Base-by-base conservation (phyloP, 306 rosid species). In the Cyamopsis tetragonoloba region DNA sequence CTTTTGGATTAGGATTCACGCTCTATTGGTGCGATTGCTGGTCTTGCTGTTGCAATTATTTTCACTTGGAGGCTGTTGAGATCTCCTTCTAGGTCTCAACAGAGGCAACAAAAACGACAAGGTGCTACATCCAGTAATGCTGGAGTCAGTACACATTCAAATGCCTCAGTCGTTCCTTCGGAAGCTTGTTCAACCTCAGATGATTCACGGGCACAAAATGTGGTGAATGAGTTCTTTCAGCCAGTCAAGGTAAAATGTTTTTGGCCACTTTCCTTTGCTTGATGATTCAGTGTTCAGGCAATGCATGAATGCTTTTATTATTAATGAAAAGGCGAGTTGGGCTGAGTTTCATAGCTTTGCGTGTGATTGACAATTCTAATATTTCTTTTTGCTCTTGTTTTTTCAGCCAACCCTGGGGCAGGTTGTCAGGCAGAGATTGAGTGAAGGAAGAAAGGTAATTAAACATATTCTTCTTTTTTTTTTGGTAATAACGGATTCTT, bases 391-490 rank as follows among this genome's bases (percentile, higher is more conserved):
- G 60, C 48, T 68, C 64, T 4, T 9, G 50, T 32, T 37, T 72
- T 79, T 83, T 58, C 91, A 93, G 97, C 89, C 91, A 66, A 90
- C 92, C 28, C 80, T 93, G 91, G 89, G 88, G 70, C 97, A 88
- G 87, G 84, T 90, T 55, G 97, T 90, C 47, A 83, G 89, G 82
- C 97, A 90, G 85, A 93, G 83, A 74, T 81, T 93, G 72, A 87
- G 95, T 70, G 97, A 87, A 68, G 99, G 96, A 86, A 86, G 99
- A 83, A 90, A 88, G 97, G 97, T 93, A 88, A 77, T 49, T 50
- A 4, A 56, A 46, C 57, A 23, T 59, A 44, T 53, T 24, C 69
- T 65, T 18, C 41, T 43, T n/a, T n/a, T n/a, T n/a, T n/a, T n/a
- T n/a, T n/a, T n/a, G n/a, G n/a, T n/a, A n/a, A n/a, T n/a, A n/a